Percentiles rank a stretch among this genome's conserved stretches.
These are phyloP conservation scores for Xylogone sp. DNA, from an alignment of 2,329 filamentous ascomycete genomes.

Conservation along the genomic window DNA sequence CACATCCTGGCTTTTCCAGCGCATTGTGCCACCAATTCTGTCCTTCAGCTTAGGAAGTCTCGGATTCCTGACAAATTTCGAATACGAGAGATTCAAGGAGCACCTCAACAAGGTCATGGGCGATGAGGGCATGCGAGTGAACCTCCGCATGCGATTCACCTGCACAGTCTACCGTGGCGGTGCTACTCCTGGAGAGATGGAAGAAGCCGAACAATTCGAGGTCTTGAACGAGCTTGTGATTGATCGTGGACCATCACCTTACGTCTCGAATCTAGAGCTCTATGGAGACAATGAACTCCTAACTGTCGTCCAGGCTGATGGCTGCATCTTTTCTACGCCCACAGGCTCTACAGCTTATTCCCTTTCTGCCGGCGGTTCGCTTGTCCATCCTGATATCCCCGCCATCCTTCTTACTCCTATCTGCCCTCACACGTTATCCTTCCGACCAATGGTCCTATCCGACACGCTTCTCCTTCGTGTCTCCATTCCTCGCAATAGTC, in stretches of 20 bases:
- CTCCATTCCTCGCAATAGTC: conserved; percentile 76
- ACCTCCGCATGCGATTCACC: conserved; percentile 97
- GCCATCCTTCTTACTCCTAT: conserved; percentile 96
- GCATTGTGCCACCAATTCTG: conserved; percentile 78
- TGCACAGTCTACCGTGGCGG: conserved; percentile 88
- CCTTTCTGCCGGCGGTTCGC: conserved; percentile 87
- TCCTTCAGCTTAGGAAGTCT: conserved; percentile 82
- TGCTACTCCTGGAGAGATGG: conserved; percentile 56
- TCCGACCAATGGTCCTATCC: conserved; percentile 95
- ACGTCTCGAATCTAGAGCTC: conserved; percentile 93
- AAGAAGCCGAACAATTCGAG: conserved; percentile 94
- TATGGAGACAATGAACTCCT: conserved; percentile 94
- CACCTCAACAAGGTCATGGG: conserved; percentile 90
- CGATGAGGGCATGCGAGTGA: conserved; percentile 92
- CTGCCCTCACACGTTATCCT: conserved; percentile 93
- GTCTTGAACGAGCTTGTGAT: conserved; percentile 98
- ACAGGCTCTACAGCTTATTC: conserved; percentile 96
- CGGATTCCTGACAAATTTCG: conserved; percentile 84
- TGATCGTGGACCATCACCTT: conserved; percentile 91
- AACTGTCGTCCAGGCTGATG: conserved; percentile 93
- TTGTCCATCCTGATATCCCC: conserved; percentile 95
- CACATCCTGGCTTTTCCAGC: conserved; percentile 89
- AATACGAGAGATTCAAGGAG: conserved; percentile 82
- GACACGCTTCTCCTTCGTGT: conserved; percentile 92
- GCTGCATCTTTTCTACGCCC: conserved; percentile 95